Evolutionary conservation across 2,329 filamentous ascomycete genomes (phyloP).

Genomic region (Cordyceps militaris): DNA sequence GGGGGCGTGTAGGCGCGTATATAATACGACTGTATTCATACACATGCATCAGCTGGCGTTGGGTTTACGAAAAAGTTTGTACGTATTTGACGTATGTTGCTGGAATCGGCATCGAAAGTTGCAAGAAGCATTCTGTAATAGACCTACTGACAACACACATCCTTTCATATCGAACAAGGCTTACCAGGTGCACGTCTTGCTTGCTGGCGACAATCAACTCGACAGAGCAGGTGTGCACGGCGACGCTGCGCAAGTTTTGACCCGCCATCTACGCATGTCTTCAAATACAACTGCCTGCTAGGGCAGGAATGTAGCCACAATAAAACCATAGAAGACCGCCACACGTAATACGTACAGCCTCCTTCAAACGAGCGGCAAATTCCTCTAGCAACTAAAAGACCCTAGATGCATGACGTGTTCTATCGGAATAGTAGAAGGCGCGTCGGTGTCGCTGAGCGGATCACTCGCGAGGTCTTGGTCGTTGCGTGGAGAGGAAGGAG

Average conservation of each 20-base stretch:
- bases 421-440: conserved; percentile 15
- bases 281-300: background rate
- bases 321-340: conserved; percentile 38
- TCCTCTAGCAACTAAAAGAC: conserved; percentile 29
- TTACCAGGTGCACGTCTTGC: background rate
- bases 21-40: background rate
- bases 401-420: conserved; percentile 17
- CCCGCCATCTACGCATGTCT: background rate
- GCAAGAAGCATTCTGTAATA: background rate
- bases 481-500: conserved; percentile 26
- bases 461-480: conserved; percentile 18
- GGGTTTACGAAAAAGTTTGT: background rate
- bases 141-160: too few species aligned
- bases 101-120: background rate
- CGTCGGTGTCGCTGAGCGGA: conserved; percentile 15
- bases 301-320: conserved; percentile 31
- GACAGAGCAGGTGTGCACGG: background rate
- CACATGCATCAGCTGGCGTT: conserved; percentile 1
- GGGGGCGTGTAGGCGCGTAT: background rate
- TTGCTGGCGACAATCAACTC: background rate
- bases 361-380: conserved; percentile 38
- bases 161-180: too few species aligned
- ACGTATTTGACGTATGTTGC: background rate
- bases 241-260: background rate
- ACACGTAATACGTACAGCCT: conserved; percentile 30